Evolutionary conservation across 768 basidiomycete species (phyloP).

Genomic region (Xerocomellus chrysenteron): DNA sequence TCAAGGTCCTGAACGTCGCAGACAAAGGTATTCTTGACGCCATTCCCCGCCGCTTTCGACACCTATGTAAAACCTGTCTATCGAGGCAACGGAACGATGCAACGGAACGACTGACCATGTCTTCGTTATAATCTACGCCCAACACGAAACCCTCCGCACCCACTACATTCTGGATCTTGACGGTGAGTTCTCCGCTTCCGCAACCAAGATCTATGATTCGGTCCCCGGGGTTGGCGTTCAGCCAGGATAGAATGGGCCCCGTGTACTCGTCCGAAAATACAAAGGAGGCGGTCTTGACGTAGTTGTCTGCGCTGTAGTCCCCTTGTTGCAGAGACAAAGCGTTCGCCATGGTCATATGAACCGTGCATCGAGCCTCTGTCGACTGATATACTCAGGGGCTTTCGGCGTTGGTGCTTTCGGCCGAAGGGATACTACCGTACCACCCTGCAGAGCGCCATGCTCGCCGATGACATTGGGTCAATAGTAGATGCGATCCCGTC

Average conservation of each 20-base stretch:
- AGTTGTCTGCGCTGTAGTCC: conserved; percentile 60
- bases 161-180: conserved; percentile 55
- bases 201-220: conserved; percentile 77
- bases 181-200: conserved; percentile 77
- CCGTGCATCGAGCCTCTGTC: neutral
- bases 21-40: conserved; percentile 46
- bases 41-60: conserved; percentile 46
- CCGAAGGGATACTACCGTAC: conserved; percentile 7
- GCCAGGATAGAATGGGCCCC: conserved; percentile 54
- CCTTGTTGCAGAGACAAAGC: neutral
- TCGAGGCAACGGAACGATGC: neutral
- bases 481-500: conserved; percentile 1
- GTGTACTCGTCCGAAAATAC: conserved; percentile 58
- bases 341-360: conserved; percentile 10
- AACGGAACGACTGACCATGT: conserved; percentile 56
- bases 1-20: conserved; percentile 53
- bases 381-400: conserved; percentile 4
- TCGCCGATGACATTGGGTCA: neutral
- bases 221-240: conserved; percentile 66
- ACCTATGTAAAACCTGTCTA: conserved; percentile 41
- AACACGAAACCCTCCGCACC: conserved; percentile 52
- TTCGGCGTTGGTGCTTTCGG: conserved; percentile 21
- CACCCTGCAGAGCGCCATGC: neutral
- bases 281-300: conserved; percentile 65
- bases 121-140: conserved; percentile 67